Evolutionary conservation across 371 early-diverging fungal genomes (phyloP).

Genomic region (Apophysomyces ossiformis): DNA sequence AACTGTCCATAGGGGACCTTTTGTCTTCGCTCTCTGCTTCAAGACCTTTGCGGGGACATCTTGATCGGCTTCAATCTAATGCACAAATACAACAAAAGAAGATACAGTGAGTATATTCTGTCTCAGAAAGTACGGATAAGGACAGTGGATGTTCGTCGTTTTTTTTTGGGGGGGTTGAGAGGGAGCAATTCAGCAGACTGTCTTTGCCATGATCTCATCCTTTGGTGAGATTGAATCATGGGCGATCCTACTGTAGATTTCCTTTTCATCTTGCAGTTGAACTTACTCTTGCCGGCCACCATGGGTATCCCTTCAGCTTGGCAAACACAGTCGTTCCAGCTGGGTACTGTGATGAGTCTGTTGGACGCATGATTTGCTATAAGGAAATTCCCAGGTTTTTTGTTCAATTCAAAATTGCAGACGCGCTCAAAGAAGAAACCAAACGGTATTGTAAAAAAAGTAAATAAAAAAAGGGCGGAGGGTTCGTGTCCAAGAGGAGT

Average conservation of each 20-base stretch:
- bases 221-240: slow-evolving; percentile 1
- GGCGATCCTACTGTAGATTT: slow-evolving; percentile 1
- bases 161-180: no score
- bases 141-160: neutral
- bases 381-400: slow-evolving; percentile 5
- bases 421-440: slow-evolving; percentile 1
- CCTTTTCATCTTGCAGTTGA: neutral
- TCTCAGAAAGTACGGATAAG: neutral
- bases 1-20: slow-evolving; percentile 63
- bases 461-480: slow-evolving; percentile 6
- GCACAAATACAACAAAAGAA: no score
- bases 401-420: slow-evolving; percentile 6
- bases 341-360: slow-evolving; percentile 41
- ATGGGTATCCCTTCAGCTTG: slow-evolving; percentile 76
- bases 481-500: slow-evolving; percentile 12
- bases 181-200: neutral
- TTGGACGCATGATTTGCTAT: slow-evolving; percentile 19
- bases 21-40: slow-evolving; percentile 58
- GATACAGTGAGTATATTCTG: neutral
- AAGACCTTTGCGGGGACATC: slow-evolving; percentile 58
- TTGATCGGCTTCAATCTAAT: slow-evolving; percentile 62
- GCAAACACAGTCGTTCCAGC: slow-evolving; percentile 73
- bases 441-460: slow-evolving; percentile 8
- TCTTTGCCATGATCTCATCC: slow-evolving; percentile 6
- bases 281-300: slow-evolving; percentile 82